These are phyloP conservation scores for Hibiscus trionum DNA, from an alignment of 345 rosid genomes.

Conservation along the genomic window DNA sequence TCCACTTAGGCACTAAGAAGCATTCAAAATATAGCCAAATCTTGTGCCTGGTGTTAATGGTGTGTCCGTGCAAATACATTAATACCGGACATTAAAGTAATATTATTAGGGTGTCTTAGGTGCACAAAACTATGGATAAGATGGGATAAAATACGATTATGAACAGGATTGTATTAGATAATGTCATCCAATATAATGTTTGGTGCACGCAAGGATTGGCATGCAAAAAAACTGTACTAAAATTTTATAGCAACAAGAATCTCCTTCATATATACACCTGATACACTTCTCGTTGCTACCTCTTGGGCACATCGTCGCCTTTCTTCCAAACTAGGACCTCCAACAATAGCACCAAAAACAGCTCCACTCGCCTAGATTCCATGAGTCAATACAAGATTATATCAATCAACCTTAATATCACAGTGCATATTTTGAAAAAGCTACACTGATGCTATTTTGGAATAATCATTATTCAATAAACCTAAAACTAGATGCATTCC, in stretches of 20 bases:
- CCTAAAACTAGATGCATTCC: not conserved
- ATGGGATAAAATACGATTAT: not conserved
- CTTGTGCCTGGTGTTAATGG: not conserved
- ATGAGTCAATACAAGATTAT: conserved; percentile 5
- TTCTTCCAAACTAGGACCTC: conserved; percentile 52
- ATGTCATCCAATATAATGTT: not conserved
- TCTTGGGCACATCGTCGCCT: conserved; percentile 50
- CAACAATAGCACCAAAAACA: conserved; percentile 68
- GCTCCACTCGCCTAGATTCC: conserved; percentile 42
- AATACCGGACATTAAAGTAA: not conserved
- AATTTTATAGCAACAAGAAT: not conserved
- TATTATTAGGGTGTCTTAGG: not conserved
- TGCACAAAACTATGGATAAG: not conserved
- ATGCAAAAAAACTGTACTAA: not conserved
- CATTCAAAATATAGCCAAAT: not conserved
- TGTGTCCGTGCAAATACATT: not conserved
- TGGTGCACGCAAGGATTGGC: not conserved
- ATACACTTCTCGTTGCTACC: conserved; percentile 6
- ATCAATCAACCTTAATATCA: not conserved
- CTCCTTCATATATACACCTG: not conserved
- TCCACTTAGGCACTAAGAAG: not conserved
- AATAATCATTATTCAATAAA: not conserved
- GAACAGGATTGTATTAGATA: not conserved
- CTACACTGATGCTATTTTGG: not conserved
- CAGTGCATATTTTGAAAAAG: not conserved